Evolutionary conservation across 371 early-diverging fungal genomes (phyloP).

Genomic region (Dichotomocladium elegans): DNA sequence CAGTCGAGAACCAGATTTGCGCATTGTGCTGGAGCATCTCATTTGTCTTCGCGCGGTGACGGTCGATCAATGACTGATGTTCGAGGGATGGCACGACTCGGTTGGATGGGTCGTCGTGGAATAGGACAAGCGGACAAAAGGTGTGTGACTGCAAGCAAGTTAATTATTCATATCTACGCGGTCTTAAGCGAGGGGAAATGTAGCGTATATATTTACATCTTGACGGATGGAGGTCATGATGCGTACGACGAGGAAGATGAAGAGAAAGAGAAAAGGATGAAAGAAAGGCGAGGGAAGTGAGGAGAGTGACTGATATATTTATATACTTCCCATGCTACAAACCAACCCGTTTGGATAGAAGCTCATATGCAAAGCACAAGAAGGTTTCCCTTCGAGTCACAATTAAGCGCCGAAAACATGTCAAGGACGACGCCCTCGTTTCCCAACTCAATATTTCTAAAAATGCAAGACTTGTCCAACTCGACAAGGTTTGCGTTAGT

Average conservation of each 20-base stretch:
- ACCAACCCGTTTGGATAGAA: too few species aligned
- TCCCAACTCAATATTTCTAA: background rate
- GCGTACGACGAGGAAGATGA: background rate
- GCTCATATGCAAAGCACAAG: background rate
- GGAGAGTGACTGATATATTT: too few species aligned
- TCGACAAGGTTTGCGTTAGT: background rate
- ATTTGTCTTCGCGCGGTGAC: constrained; percentile 24
- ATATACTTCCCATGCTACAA: too few species aligned
- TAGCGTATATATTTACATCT: constrained; percentile 9
- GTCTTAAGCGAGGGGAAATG: background rate
- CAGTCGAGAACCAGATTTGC: constrained; percentile 22
- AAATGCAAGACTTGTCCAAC: background rate
- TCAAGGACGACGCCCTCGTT: background rate
- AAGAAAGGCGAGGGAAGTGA: background rate
- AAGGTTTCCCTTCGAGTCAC: background rate
- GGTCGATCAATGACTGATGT: constrained; percentile 25
- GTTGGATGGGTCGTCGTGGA: constrained; percentile 15
- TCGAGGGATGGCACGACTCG: background rate
- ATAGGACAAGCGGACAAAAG: constrained; percentile 19
- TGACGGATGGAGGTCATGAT: constrained; percentile 3
- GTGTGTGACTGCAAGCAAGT: constrained; percentile 5
- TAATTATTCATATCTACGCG: background rate
- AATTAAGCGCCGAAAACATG: constrained; percentile 5
- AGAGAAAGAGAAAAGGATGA: constrained; percentile 5
- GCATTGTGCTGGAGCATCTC: constrained; percentile 35